phyloP scores from a whole-genome alignment of 73 alveolate genomes.

The Symbiodinium natans region DNA sequence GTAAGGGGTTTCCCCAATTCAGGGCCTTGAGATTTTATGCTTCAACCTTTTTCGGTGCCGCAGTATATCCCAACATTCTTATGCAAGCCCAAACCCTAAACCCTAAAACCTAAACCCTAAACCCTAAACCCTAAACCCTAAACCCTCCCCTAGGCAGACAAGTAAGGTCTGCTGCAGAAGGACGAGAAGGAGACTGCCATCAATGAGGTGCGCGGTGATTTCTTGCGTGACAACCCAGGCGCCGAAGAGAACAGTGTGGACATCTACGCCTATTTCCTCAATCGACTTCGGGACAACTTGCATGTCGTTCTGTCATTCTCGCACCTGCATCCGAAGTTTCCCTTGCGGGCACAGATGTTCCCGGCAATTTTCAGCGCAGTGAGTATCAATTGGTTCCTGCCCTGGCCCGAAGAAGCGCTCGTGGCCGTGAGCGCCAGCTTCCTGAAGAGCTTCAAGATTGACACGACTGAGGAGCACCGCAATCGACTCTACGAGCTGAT shows the following conservation, averaged over 20 bases:
- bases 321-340: slow-evolving; percentile 96
- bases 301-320: slow-evolving; percentile 99
- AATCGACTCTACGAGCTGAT: slow-evolving; percentile 98
- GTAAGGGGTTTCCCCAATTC: background rate
- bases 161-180: slow-evolving; percentile 99
- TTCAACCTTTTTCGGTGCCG: too few relatives aligned
- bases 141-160: too few relatives aligned
- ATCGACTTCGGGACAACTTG: slow-evolving; percentile 99
- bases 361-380: slow-evolving; percentile 99
- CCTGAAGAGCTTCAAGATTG: slow-evolving; percentile 79
- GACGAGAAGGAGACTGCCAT: slow-evolving; percentile 98
- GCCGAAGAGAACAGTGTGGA: slow-evolving; percentile 97
- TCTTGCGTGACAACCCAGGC: slow-evolving; percentile 95
- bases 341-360: slow-evolving; percentile 99
- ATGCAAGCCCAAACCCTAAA: too few relatives aligned
- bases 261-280: slow-evolving; percentile 98
- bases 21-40: too few relatives aligned
- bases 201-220: slow-evolving; percentile 95
- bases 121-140: too few relatives aligned
- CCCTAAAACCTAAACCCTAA: too few relatives aligned
- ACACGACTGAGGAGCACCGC: slow-evolving; percentile 82
- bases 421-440: slow-evolving; percentile 97
- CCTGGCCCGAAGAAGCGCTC: slow-evolving; percentile 99
- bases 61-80: too few relatives aligned
- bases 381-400: slow-evolving; percentile 99